These are phyloP conservation scores for Claviceps sp. DNA, from an alignment of 2,329 filamentous ascomycete genomes.

Conservation along the genomic window DNA sequence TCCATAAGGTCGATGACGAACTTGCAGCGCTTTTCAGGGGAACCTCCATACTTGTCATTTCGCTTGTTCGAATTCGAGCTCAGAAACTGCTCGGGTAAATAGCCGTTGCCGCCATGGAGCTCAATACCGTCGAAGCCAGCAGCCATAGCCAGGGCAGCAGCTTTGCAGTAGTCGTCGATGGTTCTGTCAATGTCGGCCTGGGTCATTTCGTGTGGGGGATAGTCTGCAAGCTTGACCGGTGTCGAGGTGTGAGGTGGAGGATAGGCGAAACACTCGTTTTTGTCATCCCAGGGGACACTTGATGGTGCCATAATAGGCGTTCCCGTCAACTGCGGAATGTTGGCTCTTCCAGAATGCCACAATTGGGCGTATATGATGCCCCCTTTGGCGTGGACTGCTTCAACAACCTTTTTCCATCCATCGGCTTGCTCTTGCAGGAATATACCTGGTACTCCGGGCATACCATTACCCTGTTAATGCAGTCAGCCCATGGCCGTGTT, in stretches of 20 bases:
- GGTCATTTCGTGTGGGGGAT: conserved; percentile 19
- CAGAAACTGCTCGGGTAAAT: conserved; percentile 27
- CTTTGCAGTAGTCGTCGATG: conserved; percentile 16
- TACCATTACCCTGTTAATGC: conserved; percentile 15
- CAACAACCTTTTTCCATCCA: conserved; percentile 45
- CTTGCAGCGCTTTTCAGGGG: conserved; percentile 22
- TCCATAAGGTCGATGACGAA: conserved; percentile 44
- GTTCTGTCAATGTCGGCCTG: conserved; percentile 27
- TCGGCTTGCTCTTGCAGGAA: conserved; percentile 38
- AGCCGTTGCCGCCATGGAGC: conserved; percentile 26
- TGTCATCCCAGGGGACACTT: conserved; percentile 31
- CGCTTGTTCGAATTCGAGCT: conserved; percentile 22
- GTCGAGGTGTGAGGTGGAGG: conserved; percentile 19
- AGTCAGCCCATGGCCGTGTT: neutral
- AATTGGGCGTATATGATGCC: conserved; percentile 49
- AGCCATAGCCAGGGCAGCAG: conserved; percentile 32
- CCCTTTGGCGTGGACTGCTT: conserved; percentile 48
- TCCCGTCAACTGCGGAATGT: conserved; percentile 24
- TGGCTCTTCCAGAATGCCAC: conserved; percentile 29
- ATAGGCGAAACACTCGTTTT: conserved; percentile 26
- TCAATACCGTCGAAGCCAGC: conserved; percentile 36
- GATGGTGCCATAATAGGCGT: conserved; percentile 23
- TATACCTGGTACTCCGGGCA: conserved; percentile 42
- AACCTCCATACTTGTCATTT: conserved; percentile 22
- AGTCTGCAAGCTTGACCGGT: conserved; percentile 24